Percentiles rank a stretch among this genome's conserved stretches.
These are phyloP conservation scores for Echites panduratus DNA, from an alignment of 257 asterid genomes.

Conservation along the genomic window DNA sequence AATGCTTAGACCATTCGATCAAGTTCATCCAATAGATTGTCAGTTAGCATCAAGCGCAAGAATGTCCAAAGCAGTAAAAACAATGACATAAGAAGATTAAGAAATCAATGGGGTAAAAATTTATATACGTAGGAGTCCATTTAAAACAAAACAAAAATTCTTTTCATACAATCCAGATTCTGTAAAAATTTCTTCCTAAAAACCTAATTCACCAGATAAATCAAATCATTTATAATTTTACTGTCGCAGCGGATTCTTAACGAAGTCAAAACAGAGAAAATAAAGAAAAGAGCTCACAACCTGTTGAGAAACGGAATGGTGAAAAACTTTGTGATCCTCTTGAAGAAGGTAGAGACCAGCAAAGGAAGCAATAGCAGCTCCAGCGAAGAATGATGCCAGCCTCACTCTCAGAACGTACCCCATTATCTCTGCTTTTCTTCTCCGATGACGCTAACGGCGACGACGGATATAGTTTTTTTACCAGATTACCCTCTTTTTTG, in stretches of 20 bases:
- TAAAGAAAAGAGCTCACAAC: neutral
- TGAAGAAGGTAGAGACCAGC: slow-evolving; percentile 13
- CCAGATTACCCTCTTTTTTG: no score
- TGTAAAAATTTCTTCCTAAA: neutral
- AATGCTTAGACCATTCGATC: neutral
- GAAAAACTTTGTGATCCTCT: slow-evolving; percentile 3
- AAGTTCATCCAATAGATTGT: neutral
- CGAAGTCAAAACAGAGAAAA: neutral
- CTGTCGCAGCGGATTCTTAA: neutral
- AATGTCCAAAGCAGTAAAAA: neutral
- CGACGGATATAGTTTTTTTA: neutral
- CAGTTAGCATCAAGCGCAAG: neutral
- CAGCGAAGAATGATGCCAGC: slow-evolving; percentile 18
- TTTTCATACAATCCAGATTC: neutral
- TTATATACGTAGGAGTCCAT: neutral
- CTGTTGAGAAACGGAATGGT: slow-evolving; percentile 14
- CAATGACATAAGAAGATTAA: neutral
- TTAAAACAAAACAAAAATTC: neutral
- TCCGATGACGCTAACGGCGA: neutral
- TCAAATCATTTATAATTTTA: neutral
- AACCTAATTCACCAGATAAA: neutral
- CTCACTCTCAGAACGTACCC: slow-evolving; percentile 12
- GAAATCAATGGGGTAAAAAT: neutral
- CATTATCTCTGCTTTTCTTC: neutral
- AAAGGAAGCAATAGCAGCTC: slow-evolving; percentile 13